Conservation (phyloP, 208 protist species). For the Wallacemonas sp. region DNA sequence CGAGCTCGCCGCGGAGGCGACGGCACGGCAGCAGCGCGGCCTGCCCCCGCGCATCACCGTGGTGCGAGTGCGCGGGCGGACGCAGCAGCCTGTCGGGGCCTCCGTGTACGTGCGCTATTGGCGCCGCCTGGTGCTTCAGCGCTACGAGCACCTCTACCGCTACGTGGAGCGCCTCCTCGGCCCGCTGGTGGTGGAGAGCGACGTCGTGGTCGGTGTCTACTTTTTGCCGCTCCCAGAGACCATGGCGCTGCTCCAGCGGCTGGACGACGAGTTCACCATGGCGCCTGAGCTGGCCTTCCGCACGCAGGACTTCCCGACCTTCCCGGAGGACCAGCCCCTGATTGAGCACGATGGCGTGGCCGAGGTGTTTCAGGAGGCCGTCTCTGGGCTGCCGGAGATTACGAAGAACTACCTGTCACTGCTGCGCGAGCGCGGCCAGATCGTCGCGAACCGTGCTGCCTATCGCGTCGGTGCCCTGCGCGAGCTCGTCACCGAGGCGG, state of each 20-base stretch:
- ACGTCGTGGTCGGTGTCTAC: conserved; percentile 70
- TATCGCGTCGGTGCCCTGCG: conserved; percentile 16
- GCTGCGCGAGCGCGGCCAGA: conserved; percentile 25
- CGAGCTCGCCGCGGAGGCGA: conserved; percentile 1
- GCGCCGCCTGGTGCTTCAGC: conserved; percentile 51
- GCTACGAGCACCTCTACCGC: conserved; percentile 41
- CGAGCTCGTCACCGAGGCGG: conserved; percentile 22
- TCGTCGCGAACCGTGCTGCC: conserved; percentile 16
- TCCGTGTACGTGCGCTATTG: conserved; percentile 69
- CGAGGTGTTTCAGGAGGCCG: conserved; percentile 1
- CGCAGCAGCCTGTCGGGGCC: conserved; percentile 38
- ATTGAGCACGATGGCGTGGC: conserved; percentile 7
- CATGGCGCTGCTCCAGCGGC: conserved; percentile 22
- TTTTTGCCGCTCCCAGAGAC: conserved; percentile 52
- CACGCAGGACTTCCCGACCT: background rate
- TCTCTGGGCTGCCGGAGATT: conserved; percentile 17
- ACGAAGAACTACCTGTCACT: conserved; percentile 26
- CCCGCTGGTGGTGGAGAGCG: conserved; percentile 69
- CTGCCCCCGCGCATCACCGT: conserved; percentile 22
- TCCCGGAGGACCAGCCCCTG: conserved; percentile 16
- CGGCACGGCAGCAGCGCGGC: conserved; percentile 11
- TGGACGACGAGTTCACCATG: conserved; percentile 25
- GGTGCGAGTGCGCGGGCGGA: conserved; percentile 15
- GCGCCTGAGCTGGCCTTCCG: conserved; percentile 8
- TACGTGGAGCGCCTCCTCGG: conserved; percentile 48